Conservation (phyloP, 169 alveolate genomes). For the Besnoitia besnoiti region DNA sequence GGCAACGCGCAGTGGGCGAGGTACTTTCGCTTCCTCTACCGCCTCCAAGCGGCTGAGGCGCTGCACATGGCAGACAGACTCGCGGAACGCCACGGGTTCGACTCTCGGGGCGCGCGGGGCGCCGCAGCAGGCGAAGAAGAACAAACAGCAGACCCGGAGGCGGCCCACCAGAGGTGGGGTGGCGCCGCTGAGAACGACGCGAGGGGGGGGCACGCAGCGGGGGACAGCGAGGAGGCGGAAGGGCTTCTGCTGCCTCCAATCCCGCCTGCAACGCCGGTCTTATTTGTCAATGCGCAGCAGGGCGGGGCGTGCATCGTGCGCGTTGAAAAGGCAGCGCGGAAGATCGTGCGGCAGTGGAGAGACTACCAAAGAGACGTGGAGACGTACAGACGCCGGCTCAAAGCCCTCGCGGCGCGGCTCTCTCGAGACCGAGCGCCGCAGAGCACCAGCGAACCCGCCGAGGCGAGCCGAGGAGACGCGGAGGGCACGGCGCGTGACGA, state of each 20-base stretch:
- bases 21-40: constrained; percentile 12
- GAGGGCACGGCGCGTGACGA: not conserved
- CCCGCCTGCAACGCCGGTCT: constrained; percentile 8
- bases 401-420: not conserved
- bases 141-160: not conserved
- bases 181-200: not conserved
- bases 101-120: not conserved
- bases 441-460: not conserved
- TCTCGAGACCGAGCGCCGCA: not conserved
- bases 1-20: constrained; percentile 39
- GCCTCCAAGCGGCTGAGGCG: constrained; percentile 23
- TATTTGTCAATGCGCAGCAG: constrained; percentile 30
- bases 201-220: not conserved
- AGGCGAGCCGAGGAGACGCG: not conserved
- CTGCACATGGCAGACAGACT: not conserved
- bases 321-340: constrained; percentile 40
- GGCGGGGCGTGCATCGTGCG: constrained; percentile 33
- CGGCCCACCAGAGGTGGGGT: not conserved
- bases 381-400: constrained; percentile 13
- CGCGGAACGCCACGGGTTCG: not conserved
- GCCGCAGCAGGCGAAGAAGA: not conserved
- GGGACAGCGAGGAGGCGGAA: not conserved
- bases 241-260: not conserved
- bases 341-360: constrained; percentile 4
- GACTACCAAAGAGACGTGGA: not conserved